A percentile compares a stretch with the other conserved stretches of the same genome.
Evolutionary conservation across 306 rosid genomes (phyloP).

Genomic region (Pyrus betulifolia): DNA sequence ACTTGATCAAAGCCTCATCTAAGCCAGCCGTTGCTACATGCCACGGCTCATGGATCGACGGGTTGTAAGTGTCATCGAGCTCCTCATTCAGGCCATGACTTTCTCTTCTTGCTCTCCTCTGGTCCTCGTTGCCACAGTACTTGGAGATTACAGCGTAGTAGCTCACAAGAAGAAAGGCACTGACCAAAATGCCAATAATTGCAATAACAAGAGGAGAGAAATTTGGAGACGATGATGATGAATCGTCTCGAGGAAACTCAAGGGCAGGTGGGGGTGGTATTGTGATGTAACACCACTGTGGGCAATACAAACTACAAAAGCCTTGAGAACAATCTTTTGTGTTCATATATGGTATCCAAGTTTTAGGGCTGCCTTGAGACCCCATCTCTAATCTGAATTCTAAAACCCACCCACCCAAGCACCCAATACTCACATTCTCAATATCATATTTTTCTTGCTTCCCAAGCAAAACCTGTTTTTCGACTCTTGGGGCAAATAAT

Average conservation of each 20-base stretch:
- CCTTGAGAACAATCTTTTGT: slow-evolving; percentile 85
- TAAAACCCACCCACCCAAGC: neutral
- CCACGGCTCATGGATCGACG: slow-evolving; percentile 70
- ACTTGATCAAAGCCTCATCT: slow-evolving; percentile 70
- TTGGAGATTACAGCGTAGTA: slow-evolving; percentile 78
- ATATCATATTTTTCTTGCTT: neutral
- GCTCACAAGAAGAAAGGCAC: slow-evolving; percentile 81
- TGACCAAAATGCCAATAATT: slow-evolving; percentile 68
- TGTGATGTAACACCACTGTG: slow-evolving; percentile 76
- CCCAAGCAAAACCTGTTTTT: neutral
- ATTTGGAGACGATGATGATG: slow-evolving; percentile 27
- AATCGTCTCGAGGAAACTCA: slow-evolving; percentile 50
- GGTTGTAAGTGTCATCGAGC: slow-evolving; percentile 44
- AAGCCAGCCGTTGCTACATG: slow-evolving; percentile 48
- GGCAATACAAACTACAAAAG: slow-evolving; percentile 70
- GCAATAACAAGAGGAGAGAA: slow-evolving; percentile 87
- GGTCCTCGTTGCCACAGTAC: slow-evolving; percentile 49
- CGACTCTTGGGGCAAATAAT: neutral
- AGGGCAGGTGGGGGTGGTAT: slow-evolving; percentile 76
- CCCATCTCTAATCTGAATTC: slow-evolving; percentile 35
- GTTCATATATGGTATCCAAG: slow-evolving; percentile 67
- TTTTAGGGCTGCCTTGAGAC: slow-evolving; percentile 53
- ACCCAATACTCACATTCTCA: neutral
- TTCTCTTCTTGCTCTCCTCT: slow-evolving; percentile 11
- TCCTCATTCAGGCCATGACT: slow-evolving; percentile 25